Evolutionary conservation across 2,329 filamentous ascomycete species (phyloP).

Genomic region (Penicillium sclerotiorum): DNA sequence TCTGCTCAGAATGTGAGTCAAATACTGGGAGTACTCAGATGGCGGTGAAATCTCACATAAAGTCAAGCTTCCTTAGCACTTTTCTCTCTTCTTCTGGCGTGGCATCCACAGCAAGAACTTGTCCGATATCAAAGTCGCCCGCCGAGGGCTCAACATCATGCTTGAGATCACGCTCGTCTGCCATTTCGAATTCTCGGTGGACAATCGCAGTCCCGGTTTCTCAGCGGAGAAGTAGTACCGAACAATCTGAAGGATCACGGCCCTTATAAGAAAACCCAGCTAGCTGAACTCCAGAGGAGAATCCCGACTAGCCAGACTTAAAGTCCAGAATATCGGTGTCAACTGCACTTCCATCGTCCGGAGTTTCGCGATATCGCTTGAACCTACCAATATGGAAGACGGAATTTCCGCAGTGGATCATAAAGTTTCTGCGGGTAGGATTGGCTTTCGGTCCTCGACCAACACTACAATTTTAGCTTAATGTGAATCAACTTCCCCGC

Average conservation of each 20-base stretch:
- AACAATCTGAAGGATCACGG: no score
- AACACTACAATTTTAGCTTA: no score
- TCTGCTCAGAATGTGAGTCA: slow-evolving; percentile 2
- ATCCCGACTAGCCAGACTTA: background rate
- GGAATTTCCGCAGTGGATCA: slow-evolving; percentile 18
- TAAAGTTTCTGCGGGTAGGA: no score
- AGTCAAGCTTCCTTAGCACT: slow-evolving; percentile 17
- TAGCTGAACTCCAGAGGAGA: background rate
- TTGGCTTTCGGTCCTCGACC: no score
- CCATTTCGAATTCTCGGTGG: no score
- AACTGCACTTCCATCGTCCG: background rate
- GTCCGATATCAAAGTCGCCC: slow-evolving; percentile 16
- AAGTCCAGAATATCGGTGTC: background rate
- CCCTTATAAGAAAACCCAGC: background rate
- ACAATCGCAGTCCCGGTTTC: no score
- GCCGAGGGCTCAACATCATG: slow-evolving; percentile 4
- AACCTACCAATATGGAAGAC: slow-evolving; percentile 11
- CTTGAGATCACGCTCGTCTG: slow-evolving; percentile 13
- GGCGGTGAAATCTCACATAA: slow-evolving; percentile 10
- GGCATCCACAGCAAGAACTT: slow-evolving; percentile 16
- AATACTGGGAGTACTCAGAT: background rate
- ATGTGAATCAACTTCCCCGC: no score
- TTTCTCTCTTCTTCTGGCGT: slow-evolving; percentile 14
- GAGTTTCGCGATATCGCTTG: slow-evolving; percentile 4
- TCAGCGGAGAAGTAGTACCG: no score